Evolutionary conservation across 2,329 filamentous ascomycete genomes (phyloP).

Genomic region (Fusarium avenaceum): DNA sequence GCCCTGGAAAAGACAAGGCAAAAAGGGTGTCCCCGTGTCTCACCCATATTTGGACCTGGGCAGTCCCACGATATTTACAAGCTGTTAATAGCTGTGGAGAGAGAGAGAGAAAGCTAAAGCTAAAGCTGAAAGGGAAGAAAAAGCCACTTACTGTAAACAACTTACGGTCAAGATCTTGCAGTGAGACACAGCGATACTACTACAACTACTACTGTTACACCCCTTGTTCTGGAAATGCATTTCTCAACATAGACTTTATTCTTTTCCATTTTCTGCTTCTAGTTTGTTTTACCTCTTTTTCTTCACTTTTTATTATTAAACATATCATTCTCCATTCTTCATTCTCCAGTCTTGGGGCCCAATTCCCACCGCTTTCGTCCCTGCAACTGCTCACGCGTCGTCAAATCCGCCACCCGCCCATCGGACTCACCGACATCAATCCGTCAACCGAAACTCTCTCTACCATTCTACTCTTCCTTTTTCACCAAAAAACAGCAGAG

Average conservation of each 20-base stretch:
- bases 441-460: constrained; percentile 11
- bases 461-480: constrained; percentile 3
- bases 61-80: background rate
- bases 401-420: constrained; percentile 38
- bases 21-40: background rate
- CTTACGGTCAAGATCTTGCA: constrained; percentile 36
- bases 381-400: constrained; percentile 38
- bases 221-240: constrained; percentile 18
- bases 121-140: constrained; percentile 4
- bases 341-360: constrained; percentile 30
- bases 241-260: constrained; percentile 27
- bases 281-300: constrained; percentile 11
- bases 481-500: constrained; percentile 1
- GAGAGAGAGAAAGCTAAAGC: background rate
- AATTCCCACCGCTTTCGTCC: constrained; percentile 28
- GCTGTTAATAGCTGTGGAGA: no score
- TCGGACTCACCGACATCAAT: constrained; percentile 41
- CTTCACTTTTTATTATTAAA: background rate
- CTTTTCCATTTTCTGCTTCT: constrained; percentile 20
- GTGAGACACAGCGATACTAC: background rate
- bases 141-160: constrained; percentile 6
- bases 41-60: constrained; percentile 15
- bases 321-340: constrained; percentile 12
- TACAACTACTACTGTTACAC: background rate
- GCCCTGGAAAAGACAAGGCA: constrained; percentile 13